These are phyloP conservation scores for Marvania coccoides DNA, from an alignment of 139 green algal species.

Conservation along the genomic window DNA sequence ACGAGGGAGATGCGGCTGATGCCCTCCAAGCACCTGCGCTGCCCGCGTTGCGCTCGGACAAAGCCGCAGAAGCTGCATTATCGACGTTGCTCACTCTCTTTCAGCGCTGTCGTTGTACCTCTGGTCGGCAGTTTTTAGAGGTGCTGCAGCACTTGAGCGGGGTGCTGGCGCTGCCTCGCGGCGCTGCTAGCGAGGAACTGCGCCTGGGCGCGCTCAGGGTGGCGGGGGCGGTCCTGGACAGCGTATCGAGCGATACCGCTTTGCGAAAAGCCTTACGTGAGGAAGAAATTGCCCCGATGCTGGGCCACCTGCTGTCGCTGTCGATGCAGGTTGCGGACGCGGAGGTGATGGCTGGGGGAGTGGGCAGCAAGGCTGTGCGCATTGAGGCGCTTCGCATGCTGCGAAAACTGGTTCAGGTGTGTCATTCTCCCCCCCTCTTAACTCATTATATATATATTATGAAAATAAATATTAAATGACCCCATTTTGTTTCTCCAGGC, in stretches of 20 bases:
- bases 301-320: slow-evolving; percentile 37
- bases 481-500: slow-evolving; percentile 1
- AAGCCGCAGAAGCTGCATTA: slow-evolving; percentile 44
- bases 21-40: slow-evolving; percentile 22
- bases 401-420: slow-evolving; percentile 19
- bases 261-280: neutral
- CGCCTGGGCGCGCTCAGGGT: neutral
- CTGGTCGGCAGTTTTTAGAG: slow-evolving; percentile 7
- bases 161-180: slow-evolving; percentile 26
- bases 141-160: slow-evolving; percentile 43
- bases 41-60: slow-evolving; percentile 36
- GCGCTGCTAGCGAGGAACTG: slow-evolving; percentile 33
- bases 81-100: neutral
- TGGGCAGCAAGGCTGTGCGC: slow-evolving; percentile 46
- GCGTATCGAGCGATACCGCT: neutral
- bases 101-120: neutral
- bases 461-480: too few relatives aligned
- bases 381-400: slow-evolving; percentile 32
- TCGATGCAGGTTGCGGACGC: slow-evolving; percentile 34
- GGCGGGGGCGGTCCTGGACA: neutral
- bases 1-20: too few relatives aligned
- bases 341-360: slow-evolving; percentile 31
- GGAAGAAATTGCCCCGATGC: slow-evolving; percentile 22
- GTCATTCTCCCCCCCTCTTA: too few relatives aligned
- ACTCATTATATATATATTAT: too few relatives aligned